Conservation (phyloP, 1,139 yeast genomes). For the Candida buenavistaensis region DNA sequence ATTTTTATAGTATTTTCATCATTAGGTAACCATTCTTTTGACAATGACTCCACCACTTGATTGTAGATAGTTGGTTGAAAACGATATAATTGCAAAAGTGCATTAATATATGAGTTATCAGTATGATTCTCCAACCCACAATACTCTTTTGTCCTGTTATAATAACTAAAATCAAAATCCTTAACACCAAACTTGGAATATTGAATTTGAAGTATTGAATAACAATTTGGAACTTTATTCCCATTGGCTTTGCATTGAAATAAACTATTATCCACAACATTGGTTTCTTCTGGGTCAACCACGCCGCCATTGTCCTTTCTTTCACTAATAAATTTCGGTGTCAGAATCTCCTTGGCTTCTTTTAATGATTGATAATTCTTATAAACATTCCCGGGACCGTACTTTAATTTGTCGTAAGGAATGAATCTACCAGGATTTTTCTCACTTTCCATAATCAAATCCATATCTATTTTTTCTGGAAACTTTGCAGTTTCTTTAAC, state of each 20-base stretch:
- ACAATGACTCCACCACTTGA: slow-evolving; percentile 54
- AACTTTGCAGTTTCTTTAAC: slow-evolving; percentile 51
- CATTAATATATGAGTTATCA: slow-evolving; percentile 78
- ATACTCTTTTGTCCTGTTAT: slow-evolving; percentile 62
- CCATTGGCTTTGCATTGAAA: slow-evolving; percentile 26
- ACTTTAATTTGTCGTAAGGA: slow-evolving; percentile 56
- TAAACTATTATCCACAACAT: slow-evolving; percentile 21
- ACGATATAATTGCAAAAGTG: slow-evolving; percentile 79
- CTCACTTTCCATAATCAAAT: slow-evolving; percentile 27
- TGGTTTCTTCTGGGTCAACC: slow-evolving; percentile 8
- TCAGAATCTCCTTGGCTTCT: slow-evolving; percentile 18
- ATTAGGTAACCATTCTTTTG: slow-evolving; percentile 58
- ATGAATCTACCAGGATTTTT: slow-evolving; percentile 18
- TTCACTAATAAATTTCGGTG: slow-evolving; percentile 78
- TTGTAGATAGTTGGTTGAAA: slow-evolving; percentile 75
- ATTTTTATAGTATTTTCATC: slow-evolving; percentile 27
- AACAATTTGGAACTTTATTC: slow-evolving; percentile 64
- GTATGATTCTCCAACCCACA: slow-evolving; percentile 91
- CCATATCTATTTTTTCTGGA: slow-evolving; percentile 46
- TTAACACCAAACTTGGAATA: slow-evolving; percentile 92
- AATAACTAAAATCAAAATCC: slow-evolving; percentile 88
- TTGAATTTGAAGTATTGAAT: slow-evolving; percentile 70
- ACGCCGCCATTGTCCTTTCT: slow-evolving; percentile 23
- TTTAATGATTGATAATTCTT: slow-evolving; percentile 48
- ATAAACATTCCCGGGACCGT: slow-evolving; percentile 52